Base-by-base conservation (phyloP, 108 stramenopile genomes). In the Cyclotella atomus region DNA sequence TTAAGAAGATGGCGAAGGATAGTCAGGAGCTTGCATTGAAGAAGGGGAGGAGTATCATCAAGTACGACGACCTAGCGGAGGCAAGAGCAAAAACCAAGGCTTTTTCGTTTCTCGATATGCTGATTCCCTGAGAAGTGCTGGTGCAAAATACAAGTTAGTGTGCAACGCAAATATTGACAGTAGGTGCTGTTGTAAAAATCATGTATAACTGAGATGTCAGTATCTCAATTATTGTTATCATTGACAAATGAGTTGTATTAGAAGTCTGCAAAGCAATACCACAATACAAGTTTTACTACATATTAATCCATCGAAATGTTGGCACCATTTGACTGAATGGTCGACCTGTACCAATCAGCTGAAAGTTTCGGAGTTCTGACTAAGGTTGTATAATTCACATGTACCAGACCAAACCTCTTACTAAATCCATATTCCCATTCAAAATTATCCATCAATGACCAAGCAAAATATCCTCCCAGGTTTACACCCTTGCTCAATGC, bases 381-480 rank as follows among this genome's bases (percentile, higher is more conserved):
- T 24, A 84, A 56, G 3, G 95, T 94, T 21, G 85, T 83, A 73
- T 88, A 98, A 81, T 98, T 88, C 17, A 98, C 96, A 67, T 89
- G 83, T 44, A 85, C 85, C 34, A 98, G 57, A 17, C 97, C 97
- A 73, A 98, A 98, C 38, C 96, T 70, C 56, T 83, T 84, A 46
- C 71, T 70, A 68, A 94, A 93, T 19, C 97, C 97, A 67, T 85
- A 95, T 55, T 93, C 82, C 97, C 97, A 98, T 56, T 97, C 97
- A 70, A 96, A 98, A 49, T 97, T 97, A 28, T 61, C 59, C 87
- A 98, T 85, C 33, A 98, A 79, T 59, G 83, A 83, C 97, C 97
- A 98, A 30, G 94, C 95, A 84, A 92, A 98, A 70, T 97, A 98
- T n/a, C 95, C 97, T 24, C 68, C 62, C 24, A 98, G 73, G 28